These are phyloP conservation scores for Talaromyces sp. DNA, from an alignment of 2,329 filamentous ascomycete species.

Conservation along the genomic window DNA sequence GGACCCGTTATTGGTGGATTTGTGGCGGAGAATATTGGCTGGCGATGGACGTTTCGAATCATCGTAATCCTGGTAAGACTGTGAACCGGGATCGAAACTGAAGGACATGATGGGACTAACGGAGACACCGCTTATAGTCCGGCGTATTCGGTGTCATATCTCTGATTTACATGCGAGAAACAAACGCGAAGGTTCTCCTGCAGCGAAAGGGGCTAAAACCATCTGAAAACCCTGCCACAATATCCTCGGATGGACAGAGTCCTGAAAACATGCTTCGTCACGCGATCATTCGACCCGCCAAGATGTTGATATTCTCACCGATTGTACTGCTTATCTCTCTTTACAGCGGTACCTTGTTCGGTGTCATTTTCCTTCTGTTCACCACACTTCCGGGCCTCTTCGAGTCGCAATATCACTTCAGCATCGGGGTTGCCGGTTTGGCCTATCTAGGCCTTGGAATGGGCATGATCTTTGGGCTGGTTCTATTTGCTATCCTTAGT, in stretches of 20 bases:
- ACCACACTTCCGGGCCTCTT: slow-evolving; percentile 53
- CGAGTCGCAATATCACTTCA: slow-evolving; percentile 48
- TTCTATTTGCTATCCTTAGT: slow-evolving; percentile 10
- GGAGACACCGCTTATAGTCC: too few relatives aligned
- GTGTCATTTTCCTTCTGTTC: slow-evolving; percentile 53
- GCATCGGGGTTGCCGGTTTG: slow-evolving; percentile 38
- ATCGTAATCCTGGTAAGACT: slow-evolving; percentile 27
- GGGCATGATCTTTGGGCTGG: slow-evolving; percentile 24
- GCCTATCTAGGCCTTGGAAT: slow-evolving; percentile 47
- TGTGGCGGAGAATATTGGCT: slow-evolving; percentile 25
- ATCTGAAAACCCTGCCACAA: too few relatives aligned
- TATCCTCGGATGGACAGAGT: too few relatives aligned
- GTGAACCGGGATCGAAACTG: too few relatives aligned
- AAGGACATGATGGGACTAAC: too few relatives aligned
- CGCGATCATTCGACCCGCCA: slow-evolving; percentile 45
- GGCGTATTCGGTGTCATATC: too few relatives aligned
- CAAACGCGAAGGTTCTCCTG: slow-evolving; percentile 40
- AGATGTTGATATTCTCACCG: slow-evolving; percentile 44
- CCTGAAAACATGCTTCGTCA: slow-evolving; percentile 38
- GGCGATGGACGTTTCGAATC: slow-evolving; percentile 34
- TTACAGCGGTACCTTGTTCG: slow-evolving; percentile 53
- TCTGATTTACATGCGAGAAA: too few relatives aligned
- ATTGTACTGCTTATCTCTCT: slow-evolving; percentile 50
- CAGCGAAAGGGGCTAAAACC: slow-evolving; percentile 42
- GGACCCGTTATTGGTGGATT: slow-evolving; percentile 29